Evolutionary conservation across 257 asterid genomes (phyloP).

Genomic region (Euphrasia confusa): DNA sequence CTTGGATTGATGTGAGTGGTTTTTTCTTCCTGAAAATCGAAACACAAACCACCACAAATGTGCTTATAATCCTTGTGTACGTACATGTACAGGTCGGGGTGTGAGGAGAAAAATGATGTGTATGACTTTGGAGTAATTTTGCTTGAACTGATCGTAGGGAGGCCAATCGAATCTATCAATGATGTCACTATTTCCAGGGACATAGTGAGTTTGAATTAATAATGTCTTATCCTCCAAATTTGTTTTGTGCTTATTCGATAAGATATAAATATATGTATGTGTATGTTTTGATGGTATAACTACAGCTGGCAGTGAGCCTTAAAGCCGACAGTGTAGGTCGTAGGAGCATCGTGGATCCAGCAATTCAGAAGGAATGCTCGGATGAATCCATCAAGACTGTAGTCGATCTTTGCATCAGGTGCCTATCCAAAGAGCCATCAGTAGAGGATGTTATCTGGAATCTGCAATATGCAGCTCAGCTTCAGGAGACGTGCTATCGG

Average conservation of each 20-base stretch:
- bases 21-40: background rate
- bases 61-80: too few relatives aligned
- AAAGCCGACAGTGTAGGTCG: slow-evolving; percentile 44
- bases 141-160: slow-evolving; percentile 73
- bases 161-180: slow-evolving; percentile 39
- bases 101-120: slow-evolving; percentile 46
- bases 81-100: slow-evolving; percentile 32
- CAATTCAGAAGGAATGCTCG: slow-evolving; percentile 60
- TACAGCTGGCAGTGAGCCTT: slow-evolving; percentile 58
- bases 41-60: too few relatives aligned
- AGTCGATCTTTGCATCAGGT: slow-evolving; percentile 63
- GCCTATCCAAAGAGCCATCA: slow-evolving; percentile 52
- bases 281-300: background rate
- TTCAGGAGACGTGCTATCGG: slow-evolving; percentile 49
- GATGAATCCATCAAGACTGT: slow-evolving; percentile 64
- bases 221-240: background rate
- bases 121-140: slow-evolving; percentile 82
- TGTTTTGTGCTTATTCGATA: background rate
- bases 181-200: slow-evolving; percentile 51
- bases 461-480: slow-evolving; percentile 87
- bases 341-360: slow-evolving; percentile 62
- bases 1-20: slow-evolving; percentile 39
- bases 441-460: slow-evolving; percentile 84
- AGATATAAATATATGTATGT: background rate
- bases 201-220: slow-evolving; percentile 43